Evolutionary conservation across 305 asterid genomes (phyloP).

Genomic region (Plantago coronopus): DNA sequence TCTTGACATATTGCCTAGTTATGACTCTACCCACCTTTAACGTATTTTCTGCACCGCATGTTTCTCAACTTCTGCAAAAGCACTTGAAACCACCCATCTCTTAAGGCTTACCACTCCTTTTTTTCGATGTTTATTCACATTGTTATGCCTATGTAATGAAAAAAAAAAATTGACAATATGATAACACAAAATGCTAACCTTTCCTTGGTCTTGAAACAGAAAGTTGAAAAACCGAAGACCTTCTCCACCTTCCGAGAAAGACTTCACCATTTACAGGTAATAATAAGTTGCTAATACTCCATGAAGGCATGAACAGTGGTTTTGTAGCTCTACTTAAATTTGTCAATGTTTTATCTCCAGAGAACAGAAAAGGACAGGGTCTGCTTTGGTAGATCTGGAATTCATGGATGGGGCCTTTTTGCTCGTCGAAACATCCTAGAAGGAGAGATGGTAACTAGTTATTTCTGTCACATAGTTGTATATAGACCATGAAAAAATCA

Average conservation of each 20-base stretch:
- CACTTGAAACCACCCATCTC: too few species aligned
- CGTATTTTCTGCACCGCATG: too few species aligned
- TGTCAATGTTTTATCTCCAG: constrained; percentile 41
- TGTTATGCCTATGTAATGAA: too few species aligned
- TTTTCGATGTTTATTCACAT: too few species aligned
- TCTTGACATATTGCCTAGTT: too few species aligned
- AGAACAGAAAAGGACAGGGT: constrained; percentile 88
- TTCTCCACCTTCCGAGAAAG: constrained; percentile 87
- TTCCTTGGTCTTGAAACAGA: constrained; percentile 44
- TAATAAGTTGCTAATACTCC: constrained; percentile 19
- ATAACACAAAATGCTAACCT: constrained; percentile 11
- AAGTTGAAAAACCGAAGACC: constrained; percentile 53
- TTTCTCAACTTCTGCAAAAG: too few species aligned
- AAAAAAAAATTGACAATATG: constrained; percentile 1
- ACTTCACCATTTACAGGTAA: constrained; percentile 88
- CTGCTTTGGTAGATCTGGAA: constrained; percentile 94
- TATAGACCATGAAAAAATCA: neutral
- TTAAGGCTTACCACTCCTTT: too few species aligned
- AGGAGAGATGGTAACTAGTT: constrained; percentile 83
- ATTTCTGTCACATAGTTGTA: neutral
- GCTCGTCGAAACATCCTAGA: constrained; percentile 80
- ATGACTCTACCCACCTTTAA: too few species aligned
- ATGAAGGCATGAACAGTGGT: constrained; percentile 13
- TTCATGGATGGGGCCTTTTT: constrained; percentile 98
- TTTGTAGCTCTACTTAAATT: constrained; percentile 25